Percentiles rank a stretch among this genome's conserved stretches.
Conservation (phyloP, 2,329 filamentous ascomycete genomes). For the Neonectria hederae region DNA sequence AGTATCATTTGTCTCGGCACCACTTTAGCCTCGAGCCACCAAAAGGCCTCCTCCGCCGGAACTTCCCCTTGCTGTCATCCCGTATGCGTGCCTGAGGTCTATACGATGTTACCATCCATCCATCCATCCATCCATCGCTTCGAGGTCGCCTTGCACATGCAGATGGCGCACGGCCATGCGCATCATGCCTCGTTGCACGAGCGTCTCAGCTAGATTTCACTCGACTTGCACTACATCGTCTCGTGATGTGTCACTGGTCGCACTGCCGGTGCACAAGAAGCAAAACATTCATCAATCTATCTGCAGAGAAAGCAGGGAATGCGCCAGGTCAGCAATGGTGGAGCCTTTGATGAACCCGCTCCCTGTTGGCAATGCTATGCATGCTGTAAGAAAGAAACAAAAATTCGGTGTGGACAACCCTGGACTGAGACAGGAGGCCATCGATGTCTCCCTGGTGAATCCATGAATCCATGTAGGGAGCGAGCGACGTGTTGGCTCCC, state of each 20-base stretch:
- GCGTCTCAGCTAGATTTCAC: slow-evolving; percentile 33
- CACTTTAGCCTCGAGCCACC: neutral
- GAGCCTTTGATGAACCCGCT: neutral
- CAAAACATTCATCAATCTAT: neutral
- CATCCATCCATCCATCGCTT: neutral
- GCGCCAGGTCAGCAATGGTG: neutral
- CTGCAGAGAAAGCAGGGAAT: neutral
- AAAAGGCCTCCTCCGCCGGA: neutral
- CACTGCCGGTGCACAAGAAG: slow-evolving; percentile 21
- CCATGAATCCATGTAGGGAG: neutral
- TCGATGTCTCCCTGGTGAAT: neutral
- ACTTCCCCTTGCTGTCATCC: neutral
- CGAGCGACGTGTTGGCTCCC: neutral
- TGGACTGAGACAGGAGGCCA: neutral
- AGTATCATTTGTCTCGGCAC: neutral
- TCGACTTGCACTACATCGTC: slow-evolving; percentile 21
- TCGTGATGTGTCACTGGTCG: slow-evolving; percentile 27
- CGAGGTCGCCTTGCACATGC: neutral
- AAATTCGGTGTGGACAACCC: neutral
- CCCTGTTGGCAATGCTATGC: neutral
- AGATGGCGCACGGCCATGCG: neutral
- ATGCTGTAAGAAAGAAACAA: neutral
- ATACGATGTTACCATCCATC: neutral
- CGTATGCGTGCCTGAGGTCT: neutral
- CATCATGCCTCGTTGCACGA: slow-evolving; percentile 32